These are phyloP conservation scores for Ogataea chonburiensis DNA, from an alignment of 805 yeast genomes.

Conservation along the genomic window DNA sequence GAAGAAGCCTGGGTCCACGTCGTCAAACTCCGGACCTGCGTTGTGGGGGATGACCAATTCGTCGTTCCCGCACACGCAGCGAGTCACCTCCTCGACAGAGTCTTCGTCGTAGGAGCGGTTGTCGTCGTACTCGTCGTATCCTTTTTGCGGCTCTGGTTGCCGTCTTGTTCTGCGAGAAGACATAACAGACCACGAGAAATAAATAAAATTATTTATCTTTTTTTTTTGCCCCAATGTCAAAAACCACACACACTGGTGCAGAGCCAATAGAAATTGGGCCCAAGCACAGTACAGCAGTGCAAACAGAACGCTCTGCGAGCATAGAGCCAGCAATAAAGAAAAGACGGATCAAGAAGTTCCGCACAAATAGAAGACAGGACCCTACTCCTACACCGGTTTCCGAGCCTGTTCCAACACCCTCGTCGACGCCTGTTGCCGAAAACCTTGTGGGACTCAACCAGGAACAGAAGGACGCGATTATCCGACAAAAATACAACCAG, in stretches of 20 bases:
- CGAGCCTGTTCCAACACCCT: slow-evolving; percentile 1
- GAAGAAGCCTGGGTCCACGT: slow-evolving; percentile 55
- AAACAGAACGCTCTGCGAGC: slow-evolving; percentile 2
- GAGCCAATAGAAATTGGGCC: slow-evolving; percentile 24
- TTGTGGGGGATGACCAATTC: slow-evolving; percentile 37
- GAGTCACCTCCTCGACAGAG: slow-evolving; percentile 44
- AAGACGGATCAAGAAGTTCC: slow-evolving; percentile 22
- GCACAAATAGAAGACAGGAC: slow-evolving; percentile 3
- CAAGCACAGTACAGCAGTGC: background rate
- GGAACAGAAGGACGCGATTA: slow-evolving; percentile 56
- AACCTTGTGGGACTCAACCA: slow-evolving; percentile 36
- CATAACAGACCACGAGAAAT: slow-evolving; percentile 17
- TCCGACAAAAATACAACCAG: slow-evolving; percentile 82
- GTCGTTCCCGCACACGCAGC: slow-evolving; percentile 55
- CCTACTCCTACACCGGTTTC: background rate
- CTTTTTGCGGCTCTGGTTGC: slow-evolving; percentile 24
- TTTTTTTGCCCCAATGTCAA: slow-evolving; percentile 2
- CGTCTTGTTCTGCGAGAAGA: slow-evolving; percentile 35
- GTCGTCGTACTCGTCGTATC: slow-evolving; percentile 21
- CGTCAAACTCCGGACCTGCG: slow-evolving; percentile 37
- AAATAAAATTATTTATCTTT: slow-evolving; percentile 1
- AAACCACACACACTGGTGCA: slow-evolving; percentile 3
- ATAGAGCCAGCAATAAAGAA: slow-evolving; percentile 19
- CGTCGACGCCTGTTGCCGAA: slow-evolving; percentile 16
- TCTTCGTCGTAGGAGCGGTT: slow-evolving; percentile 24